Conservation (phyloP, 441 rosid species). For the Gossypium davidsonii region DNA sequence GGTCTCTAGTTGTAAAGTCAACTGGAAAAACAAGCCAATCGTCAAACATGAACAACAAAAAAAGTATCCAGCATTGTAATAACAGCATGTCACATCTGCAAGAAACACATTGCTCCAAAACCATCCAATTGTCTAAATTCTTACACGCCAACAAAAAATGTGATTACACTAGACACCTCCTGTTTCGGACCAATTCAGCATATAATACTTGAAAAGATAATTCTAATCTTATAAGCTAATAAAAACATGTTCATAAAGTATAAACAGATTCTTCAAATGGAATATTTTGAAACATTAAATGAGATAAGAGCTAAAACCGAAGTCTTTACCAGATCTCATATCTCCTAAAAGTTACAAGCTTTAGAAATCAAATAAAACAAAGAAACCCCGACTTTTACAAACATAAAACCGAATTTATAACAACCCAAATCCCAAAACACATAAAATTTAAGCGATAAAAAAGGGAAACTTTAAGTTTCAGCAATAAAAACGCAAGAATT, state of each 20-base stretch:
- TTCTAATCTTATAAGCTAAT: not conserved
- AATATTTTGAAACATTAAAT: not conserved
- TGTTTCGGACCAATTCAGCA: not conserved
- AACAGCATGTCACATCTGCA: not conserved
- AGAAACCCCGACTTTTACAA: not conserved
- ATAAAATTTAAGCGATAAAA: not conserved
- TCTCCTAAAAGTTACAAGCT: not conserved
- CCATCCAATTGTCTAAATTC: not conserved
- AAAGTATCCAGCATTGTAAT: not conserved
- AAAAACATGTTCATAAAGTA: not conserved
- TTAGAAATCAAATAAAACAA: not conserved
- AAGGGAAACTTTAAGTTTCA: not conserved
- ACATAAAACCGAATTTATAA: not conserved
- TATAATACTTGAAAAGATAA: not conserved
- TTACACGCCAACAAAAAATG: not conserved
- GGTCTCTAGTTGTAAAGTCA: not conserved
- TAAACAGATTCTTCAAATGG: not conserved
- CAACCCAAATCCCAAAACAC: not conserved
- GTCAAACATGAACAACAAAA: not conserved
- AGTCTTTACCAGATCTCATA: not conserved
- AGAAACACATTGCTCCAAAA: not conserved
- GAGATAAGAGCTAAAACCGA: not conserved
- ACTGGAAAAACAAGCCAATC: not conserved
- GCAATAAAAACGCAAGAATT: not conserved
- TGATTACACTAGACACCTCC: not conserved